These are phyloP conservation scores for Phyllostachys edulis DNA, from an alignment of 176 grass and related monocot species.

Conservation along the genomic window DNA sequence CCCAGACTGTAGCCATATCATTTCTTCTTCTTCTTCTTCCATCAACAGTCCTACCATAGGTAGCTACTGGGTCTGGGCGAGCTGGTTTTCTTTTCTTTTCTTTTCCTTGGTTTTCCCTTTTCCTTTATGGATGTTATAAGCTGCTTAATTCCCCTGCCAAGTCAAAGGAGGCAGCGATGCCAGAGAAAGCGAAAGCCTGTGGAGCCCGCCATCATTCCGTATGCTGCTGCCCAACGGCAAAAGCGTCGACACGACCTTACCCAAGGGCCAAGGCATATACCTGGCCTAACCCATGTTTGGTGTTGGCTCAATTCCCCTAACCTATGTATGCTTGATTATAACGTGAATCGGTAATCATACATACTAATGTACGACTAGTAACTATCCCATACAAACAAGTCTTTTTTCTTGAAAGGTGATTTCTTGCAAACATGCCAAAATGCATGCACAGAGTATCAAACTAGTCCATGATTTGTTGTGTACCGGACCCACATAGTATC, in stretches of 20 bases:
- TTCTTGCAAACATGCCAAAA: background rate
- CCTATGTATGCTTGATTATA: background rate
- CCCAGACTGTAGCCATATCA: conserved; percentile 18
- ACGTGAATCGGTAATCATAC: background rate
- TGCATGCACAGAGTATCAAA: conserved; percentile 20
- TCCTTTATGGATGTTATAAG: conserved; percentile 39
- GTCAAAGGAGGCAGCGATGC: conserved; percentile 81
- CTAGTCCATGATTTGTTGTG: background rate
- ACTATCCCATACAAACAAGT: background rate
- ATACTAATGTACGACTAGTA: no score
- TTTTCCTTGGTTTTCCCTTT: conserved; percentile 31
- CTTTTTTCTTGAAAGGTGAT: background rate
- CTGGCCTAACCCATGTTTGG: conserved; percentile 4
- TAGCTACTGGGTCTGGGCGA: background rate
- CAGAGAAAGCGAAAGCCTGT: conserved; percentile 81
- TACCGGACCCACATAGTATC: conserved; percentile 24
- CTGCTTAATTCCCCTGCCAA: conserved; percentile 54
- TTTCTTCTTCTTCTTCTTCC: background rate
- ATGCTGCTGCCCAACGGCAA: conserved; percentile 45
- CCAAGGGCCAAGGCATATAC: conserved; percentile 20
- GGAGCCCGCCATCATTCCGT: conserved; percentile 58
- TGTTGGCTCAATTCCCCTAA: no score
- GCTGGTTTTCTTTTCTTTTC: conserved; percentile 28
- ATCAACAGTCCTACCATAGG: background rate
- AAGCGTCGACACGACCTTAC: conserved; percentile 47